phyloP scores from a whole-genome alignment of 2,329 filamentous ascomycete species.

The Fusarium haematococcum region DNA sequence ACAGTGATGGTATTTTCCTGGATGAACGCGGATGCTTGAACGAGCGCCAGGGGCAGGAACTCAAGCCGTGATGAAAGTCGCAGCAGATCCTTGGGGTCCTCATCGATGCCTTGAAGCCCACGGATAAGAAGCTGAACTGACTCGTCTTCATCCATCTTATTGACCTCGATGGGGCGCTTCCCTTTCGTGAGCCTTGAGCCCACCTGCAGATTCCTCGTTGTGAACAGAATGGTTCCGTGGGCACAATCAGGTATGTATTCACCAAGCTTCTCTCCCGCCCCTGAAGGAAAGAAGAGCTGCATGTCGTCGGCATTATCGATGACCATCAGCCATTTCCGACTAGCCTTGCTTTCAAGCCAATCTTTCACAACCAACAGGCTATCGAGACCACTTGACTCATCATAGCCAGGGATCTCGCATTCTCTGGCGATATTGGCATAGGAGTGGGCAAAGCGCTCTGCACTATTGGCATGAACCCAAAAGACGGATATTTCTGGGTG shows the following conservation, averaged over 20 bases:
- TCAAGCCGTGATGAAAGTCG: conserved; percentile 44
- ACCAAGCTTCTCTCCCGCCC: fast-evolving
- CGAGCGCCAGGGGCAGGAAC: conserved; percentile 50
- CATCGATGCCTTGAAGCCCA: conserved; percentile 16
- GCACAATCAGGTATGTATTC: conserved; percentile 45
- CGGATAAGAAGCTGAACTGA: conserved; percentile 38
- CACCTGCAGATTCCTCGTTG: conserved; percentile 50
- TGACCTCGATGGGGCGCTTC: conserved; percentile 39
- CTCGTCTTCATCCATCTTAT: conserved; percentile 45
- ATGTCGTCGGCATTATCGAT: conserved; percentile 39
- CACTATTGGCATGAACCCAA: conserved; percentile 49
- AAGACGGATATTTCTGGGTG: conserved; percentile 42
- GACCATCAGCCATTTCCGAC: conserved; percentile 29
- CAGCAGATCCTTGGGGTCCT: neutral
- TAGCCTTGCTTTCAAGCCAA: conserved; percentile 44
- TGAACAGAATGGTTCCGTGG: conserved; percentile 48
- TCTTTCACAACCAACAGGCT: conserved; percentile 40
- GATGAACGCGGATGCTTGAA: conserved; percentile 52
- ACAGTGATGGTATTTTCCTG: conserved; percentile 43
- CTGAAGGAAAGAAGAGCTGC: conserved; percentile 18
- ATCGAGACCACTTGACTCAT: conserved; percentile 37
- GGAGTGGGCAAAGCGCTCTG: conserved; percentile 47
- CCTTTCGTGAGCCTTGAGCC: conserved; percentile 42
- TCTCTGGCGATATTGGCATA: conserved; percentile 48
- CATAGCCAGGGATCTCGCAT: conserved; percentile 41